Conservation (phyloP, 164 flowering plant species). For the Dillenia turbinata region DNA sequence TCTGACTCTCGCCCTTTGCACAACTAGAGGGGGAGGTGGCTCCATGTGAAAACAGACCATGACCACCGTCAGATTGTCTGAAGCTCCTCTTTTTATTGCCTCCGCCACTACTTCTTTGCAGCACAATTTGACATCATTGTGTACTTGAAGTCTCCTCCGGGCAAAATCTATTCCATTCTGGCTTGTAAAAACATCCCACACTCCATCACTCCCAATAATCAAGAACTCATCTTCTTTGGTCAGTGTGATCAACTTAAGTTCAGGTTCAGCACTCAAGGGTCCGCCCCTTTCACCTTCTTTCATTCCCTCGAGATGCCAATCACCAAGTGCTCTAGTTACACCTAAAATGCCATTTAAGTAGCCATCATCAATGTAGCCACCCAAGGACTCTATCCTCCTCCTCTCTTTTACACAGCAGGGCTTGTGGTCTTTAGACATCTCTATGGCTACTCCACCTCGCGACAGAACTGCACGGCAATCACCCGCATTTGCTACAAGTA, state of each 20-base stretch:
- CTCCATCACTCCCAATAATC: constrained; percentile 83
- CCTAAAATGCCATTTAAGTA: constrained; percentile 80
- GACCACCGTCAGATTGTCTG: constrained; percentile 76
- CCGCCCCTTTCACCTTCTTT: constrained; percentile 47
- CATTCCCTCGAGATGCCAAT: constrained; percentile 89
- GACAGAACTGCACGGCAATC: constrained; percentile 93
- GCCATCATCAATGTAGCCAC: constrained; percentile 80
- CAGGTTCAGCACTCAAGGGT: constrained; percentile 91
- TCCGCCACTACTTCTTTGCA: constrained; percentile 81
- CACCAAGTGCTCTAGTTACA: constrained; percentile 89
- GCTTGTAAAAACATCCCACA: constrained; percentile 91
- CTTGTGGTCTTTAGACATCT: constrained; percentile 87
- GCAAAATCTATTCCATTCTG: constrained; percentile 80
- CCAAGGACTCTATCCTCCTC: constrained; percentile 68
- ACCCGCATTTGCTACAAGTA: constrained; percentile 96
- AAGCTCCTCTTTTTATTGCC: constrained; percentile 66
- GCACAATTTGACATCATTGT: constrained; percentile 70
- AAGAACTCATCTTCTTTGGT: constrained; percentile 84
- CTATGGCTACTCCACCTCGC: constrained; percentile 60
- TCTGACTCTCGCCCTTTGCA: constrained; percentile 36
- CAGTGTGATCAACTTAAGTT: constrained; percentile 58
- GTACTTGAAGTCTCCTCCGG: constrained; percentile 69
- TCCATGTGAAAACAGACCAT: constrained; percentile 74
- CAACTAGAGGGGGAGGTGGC: constrained; percentile 46
- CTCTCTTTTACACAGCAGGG: constrained; percentile 63